Percentiles rank a stretch among this genome's conserved stretches.
Evolutionary conservation across 208 protist species (phyloP).

Genomic region (Crithidia fasciculata): DNA sequence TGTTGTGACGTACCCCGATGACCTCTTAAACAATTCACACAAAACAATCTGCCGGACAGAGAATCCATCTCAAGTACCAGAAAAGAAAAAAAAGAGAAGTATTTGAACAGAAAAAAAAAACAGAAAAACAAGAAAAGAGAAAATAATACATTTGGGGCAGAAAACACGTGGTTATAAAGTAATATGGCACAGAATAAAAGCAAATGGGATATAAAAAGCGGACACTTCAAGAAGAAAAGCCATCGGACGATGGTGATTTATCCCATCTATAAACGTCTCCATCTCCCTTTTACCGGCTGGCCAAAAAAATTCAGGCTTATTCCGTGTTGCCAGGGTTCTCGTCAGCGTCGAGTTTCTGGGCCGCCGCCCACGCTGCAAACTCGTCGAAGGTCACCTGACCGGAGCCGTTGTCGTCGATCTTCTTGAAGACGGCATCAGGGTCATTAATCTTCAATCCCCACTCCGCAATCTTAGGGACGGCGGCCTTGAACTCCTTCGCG

Average conservation of each 20-base stretch:
- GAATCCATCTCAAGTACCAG: not conserved
- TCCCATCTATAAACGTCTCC: not conserved
- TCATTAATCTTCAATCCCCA: conserved; percentile 71
- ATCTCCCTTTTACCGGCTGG: too few relatives aligned
- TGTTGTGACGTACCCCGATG: not conserved
- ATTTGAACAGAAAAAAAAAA: conserved; percentile 5
- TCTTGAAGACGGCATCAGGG: conserved; percentile 65
- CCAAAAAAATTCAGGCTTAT: not conserved
- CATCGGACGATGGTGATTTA: not conserved
- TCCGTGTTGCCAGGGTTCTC: conserved; percentile 51
- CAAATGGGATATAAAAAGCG: not conserved
- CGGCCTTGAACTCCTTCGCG: conserved; percentile 67
- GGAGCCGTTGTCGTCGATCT: conserved; percentile 71
- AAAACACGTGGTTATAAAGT: not conserved
- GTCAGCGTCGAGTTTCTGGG: conserved; percentile 50
- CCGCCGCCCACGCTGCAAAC: conserved; percentile 67
- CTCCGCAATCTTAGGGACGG: conserved; percentile 51
- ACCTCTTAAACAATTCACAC: not conserved
- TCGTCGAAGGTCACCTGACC: conserved; percentile 85
- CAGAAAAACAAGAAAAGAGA: conserved; percentile 1
- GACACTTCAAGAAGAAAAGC: not conserved
- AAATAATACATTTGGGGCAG: conserved; percentile 11
- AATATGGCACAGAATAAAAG: not conserved
- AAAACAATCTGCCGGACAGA: not conserved
- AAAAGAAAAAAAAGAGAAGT: conserved; percentile 6